Percentiles rank a stretch among this genome's conserved stretches.
These are phyloP conservation scores for Fusarium udum DNA, from an alignment of 2,329 filamentous ascomycete species.

Conservation along the genomic window DNA sequence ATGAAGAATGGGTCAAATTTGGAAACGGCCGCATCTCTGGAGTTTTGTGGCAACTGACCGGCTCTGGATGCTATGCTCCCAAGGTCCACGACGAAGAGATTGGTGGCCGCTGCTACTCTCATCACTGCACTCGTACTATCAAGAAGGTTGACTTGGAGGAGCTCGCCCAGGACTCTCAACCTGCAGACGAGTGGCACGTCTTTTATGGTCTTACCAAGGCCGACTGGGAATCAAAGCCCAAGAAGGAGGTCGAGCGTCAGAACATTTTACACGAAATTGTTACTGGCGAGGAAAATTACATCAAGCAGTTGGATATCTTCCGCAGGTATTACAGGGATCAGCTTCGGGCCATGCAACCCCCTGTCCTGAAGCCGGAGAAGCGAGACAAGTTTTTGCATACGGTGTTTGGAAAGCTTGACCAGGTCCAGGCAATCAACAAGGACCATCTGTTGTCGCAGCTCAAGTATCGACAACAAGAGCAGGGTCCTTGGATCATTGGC, in stretches of 20 bases:
- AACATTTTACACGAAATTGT: conserved; percentile 97
- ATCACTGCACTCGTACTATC: conserved; percentile 91
- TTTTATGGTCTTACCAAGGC: conserved; percentile 88
- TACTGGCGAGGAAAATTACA: conserved; percentile 89
- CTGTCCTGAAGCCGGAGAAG: conserved; percentile 82
- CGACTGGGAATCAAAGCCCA: conserved; percentile 73
- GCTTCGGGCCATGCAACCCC: conserved; percentile 75
- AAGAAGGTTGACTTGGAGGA: conserved; percentile 92
- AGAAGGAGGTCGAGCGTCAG: conserved; percentile 91
- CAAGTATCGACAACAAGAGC: conserved; percentile 96
- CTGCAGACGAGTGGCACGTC: conserved; percentile 82
- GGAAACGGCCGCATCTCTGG: conserved; percentile 82
- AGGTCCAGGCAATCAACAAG: conserved; percentile 89
- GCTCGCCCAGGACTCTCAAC: conserved; percentile 74
- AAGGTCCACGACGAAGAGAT: conserved; percentile 78
- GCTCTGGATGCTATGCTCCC: conserved; percentile 88
- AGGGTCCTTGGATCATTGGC: conserved; percentile 91
- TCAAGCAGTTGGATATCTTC: conserved; percentile 88
- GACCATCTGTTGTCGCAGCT: conserved; percentile 91
- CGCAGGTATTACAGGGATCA: conserved; percentile 86
- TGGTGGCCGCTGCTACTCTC: conserved; percentile 85
- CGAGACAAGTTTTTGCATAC: conserved; percentile 81
- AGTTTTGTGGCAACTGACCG: conserved; percentile 92
- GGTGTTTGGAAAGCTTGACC: conserved; percentile 91
- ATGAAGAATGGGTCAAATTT: conserved; percentile 98